These are phyloP conservation scores for Apophysomyces elegans DNA, from an alignment of 371 early-diverging fungal genomes.

Conservation along the genomic window DNA sequence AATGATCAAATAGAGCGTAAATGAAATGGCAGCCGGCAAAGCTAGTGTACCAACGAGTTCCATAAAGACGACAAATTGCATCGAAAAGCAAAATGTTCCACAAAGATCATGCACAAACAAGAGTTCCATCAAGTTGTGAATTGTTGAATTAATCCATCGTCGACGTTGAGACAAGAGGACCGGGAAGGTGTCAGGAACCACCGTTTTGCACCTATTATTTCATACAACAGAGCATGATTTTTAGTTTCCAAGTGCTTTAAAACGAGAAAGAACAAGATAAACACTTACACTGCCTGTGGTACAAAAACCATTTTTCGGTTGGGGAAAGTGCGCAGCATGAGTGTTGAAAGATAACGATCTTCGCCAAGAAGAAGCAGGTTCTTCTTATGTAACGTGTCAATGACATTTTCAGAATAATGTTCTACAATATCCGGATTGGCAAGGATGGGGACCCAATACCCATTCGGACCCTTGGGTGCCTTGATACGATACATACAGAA, in stretches of 20 bases:
- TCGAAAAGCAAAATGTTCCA: conserved; percentile 98
- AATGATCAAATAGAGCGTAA: conserved; percentile 86
- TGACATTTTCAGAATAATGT: conserved; percentile 95
- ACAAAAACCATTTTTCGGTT: conserved; percentile 97
- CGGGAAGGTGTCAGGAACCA: conserved; percentile 94
- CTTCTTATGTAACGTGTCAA: conserved; percentile 98
- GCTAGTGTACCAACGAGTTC: conserved; percentile 98
- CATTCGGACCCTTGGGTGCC: conserved; percentile 75
- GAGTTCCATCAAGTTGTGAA: conserved; percentile 97
- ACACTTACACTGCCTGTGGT: conserved; percentile 79
- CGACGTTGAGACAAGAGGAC: conserved; percentile 97
- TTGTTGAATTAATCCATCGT: conserved; percentile 99
- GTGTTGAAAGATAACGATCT: conserved; percentile 97
- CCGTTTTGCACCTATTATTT: conserved; percentile 80
- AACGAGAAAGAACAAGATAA: not conserved
- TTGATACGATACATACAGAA: conserved; percentile 97
- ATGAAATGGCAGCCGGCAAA: conserved; percentile 95
- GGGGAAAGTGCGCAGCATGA: conserved; percentile 98
- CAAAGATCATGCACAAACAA: conserved; percentile 96
- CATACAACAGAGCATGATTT: not conserved
- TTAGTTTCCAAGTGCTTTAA: not conserved
- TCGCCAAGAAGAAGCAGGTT: conserved; percentile 98
- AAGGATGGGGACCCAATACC: conserved; percentile 88
- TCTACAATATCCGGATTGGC: conserved; percentile 94
- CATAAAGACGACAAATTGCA: conserved; percentile 99